phyloP scores from a whole-genome alignment of 2,329 filamentous ascomycete species.

The Shiraia sp. region DNA sequence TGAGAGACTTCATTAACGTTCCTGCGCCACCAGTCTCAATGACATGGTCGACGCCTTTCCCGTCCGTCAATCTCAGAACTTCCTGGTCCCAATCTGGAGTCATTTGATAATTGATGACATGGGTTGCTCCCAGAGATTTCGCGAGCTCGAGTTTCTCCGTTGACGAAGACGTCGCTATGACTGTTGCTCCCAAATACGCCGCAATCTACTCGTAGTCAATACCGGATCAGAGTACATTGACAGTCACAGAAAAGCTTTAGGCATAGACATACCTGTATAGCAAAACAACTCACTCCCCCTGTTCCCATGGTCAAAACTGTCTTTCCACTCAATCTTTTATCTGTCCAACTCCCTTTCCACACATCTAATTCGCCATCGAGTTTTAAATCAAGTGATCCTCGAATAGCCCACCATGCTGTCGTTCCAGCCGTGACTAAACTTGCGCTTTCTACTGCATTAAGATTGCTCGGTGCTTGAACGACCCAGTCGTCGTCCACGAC shows the following conservation, averaged over 20 bases:
- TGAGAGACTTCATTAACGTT: constrained; percentile 52
- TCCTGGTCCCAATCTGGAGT: constrained; percentile 59
- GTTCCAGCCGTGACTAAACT: constrained; percentile 25
- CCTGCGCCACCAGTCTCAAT: constrained; percentile 50
- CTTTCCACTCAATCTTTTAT: constrained; percentile 23
- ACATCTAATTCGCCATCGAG: constrained; percentile 4
- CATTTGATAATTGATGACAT: constrained; percentile 61
- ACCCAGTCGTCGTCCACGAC: constrained; percentile 23
- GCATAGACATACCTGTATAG: constrained; percentile 16
- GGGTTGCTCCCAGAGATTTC: constrained; percentile 29
- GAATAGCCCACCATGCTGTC: constrained; percentile 24
- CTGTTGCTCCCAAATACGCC: constrained; percentile 50
- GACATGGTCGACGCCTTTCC: constrained; percentile 51
- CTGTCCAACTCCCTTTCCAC: constrained; percentile 12
- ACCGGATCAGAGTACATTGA: constrained; percentile 30
- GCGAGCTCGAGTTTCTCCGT: constrained; percentile 53
- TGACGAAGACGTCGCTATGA: constrained; percentile 61
- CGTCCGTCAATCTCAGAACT: constrained; percentile 51
- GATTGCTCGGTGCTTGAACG: constrained; percentile 17
- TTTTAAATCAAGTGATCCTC: constrained; percentile 5
- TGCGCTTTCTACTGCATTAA: constrained; percentile 35
- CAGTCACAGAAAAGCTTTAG: neutral
- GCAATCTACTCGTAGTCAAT: constrained; percentile 13
- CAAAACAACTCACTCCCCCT: constrained; percentile 46
- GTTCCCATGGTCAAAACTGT: constrained; percentile 66